Percentiles rank a stretch among this genome's conserved stretches.
These are phyloP conservation scores for Tanacetum coccineum DNA, from an alignment of 129 eudicot genomes.

Conservation along the genomic window DNA sequence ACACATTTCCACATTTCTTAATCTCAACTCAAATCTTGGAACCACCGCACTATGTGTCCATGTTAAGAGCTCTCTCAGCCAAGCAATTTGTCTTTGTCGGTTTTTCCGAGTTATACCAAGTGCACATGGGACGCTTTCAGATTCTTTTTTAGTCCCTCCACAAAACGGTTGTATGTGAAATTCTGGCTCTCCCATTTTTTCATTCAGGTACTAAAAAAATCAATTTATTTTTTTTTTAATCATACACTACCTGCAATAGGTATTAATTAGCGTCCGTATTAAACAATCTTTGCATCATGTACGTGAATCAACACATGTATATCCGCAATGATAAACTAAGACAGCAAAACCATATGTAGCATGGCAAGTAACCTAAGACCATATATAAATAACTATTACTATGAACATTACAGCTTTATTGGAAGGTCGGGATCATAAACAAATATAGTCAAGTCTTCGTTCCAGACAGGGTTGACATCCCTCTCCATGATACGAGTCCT, in stretches of 20 bases:
- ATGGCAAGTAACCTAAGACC: background rate
- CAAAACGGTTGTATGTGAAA: conserved; percentile 44
- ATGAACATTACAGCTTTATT: conserved; percentile 45
- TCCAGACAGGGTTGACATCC: conserved; percentile 77
- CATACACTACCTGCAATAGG: conserved; percentile 47
- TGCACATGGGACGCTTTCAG: conserved; percentile 38
- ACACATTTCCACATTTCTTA: conserved; percentile 63
- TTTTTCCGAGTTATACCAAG: conserved; percentile 38
- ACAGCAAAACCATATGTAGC: no score
- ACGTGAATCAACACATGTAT: background rate
- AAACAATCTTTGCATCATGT: background rate
- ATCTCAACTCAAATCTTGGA: conserved; percentile 63
- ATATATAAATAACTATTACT: background rate
- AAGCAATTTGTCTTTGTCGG: conserved; percentile 52
- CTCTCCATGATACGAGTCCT: conserved; percentile 75
- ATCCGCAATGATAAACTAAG: background rate
- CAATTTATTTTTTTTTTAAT: no score
- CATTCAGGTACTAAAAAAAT: conserved; percentile 52
- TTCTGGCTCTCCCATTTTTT: conserved; percentile 71
- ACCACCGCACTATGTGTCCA: conserved; percentile 43
- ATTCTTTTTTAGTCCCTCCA: conserved; percentile 43
- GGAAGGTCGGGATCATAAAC: conserved; percentile 57
- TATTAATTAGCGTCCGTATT: no score
- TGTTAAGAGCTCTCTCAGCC: conserved; percentile 47
- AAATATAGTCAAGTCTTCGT: conserved; percentile 79